phyloP scores from a whole-genome alignment of 192 early-diverging fungal genomes.

The Chytriomyces sp. region DNA sequence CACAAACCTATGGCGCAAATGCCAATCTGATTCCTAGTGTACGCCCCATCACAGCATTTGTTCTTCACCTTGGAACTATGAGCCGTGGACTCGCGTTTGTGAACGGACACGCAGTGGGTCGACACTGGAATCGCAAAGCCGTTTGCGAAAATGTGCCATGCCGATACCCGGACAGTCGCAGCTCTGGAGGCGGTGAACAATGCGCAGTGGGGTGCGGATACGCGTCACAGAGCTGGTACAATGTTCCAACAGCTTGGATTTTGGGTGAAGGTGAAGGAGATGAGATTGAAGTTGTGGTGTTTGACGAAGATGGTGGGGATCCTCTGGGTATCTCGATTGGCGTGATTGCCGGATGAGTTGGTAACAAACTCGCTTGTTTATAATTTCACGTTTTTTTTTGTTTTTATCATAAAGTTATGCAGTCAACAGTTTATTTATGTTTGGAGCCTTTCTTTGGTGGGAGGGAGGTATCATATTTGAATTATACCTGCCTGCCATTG shows the following conservation, averaged over 20 bases:
- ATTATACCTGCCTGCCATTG: no score
- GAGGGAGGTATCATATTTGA: no score
- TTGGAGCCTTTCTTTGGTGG: no score
- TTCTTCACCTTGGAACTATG: conserved; percentile 41
- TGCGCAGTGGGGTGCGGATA: conserved; percentile 37
- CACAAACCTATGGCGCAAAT: neutral
- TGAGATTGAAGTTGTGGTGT: conserved; percentile 41
- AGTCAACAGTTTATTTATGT: no score
- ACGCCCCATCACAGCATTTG: conserved; percentile 25
- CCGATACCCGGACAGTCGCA: conserved; percentile 18
- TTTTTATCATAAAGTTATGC: no score
- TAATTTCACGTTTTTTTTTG: no score
- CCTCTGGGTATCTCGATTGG: conserved; percentile 38
- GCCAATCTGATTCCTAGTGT: neutral
- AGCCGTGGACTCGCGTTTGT: conserved; percentile 42
- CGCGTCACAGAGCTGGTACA: conserved; percentile 41
- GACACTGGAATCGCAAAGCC: conserved; percentile 40
- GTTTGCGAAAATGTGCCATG: conserved; percentile 21
- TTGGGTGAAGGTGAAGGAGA: conserved; percentile 13
- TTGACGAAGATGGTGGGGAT: conserved; percentile 50
- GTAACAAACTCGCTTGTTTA: no score
- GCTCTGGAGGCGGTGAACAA: conserved; percentile 19
- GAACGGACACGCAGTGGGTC: conserved; percentile 42
- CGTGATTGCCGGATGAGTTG: conserved; percentile 31
- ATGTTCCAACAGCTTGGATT: conserved; percentile 43